Evolutionary conservation across 257 asterid species (phyloP).

Genomic region (Fraxinus excelsior): DNA sequence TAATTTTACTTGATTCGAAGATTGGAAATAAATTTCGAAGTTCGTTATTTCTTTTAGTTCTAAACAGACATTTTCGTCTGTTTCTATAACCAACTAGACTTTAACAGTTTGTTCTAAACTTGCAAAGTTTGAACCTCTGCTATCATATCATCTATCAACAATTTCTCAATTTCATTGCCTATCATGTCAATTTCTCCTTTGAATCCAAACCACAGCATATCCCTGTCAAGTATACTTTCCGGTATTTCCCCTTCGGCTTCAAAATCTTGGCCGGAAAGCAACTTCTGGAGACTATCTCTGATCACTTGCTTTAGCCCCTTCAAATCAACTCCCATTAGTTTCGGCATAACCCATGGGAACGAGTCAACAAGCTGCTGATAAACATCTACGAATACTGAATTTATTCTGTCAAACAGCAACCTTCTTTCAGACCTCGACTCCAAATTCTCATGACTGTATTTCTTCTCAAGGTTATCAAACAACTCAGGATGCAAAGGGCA

Average conservation of each 20-base stretch:
- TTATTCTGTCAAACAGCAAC: slow-evolving; percentile 66
- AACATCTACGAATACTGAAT: slow-evolving; percentile 49
- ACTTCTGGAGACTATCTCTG: slow-evolving; percentile 43
- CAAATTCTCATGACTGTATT: slow-evolving; percentile 31
- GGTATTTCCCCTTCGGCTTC: slow-evolving; percentile 26
- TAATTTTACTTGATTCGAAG: neutral
- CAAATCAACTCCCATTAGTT: slow-evolving; percentile 20
- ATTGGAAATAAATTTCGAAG: slow-evolving; percentile 13
- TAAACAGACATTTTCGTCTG: slow-evolving; percentile 27
- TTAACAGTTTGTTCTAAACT: slow-evolving; percentile 25
- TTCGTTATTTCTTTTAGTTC: slow-evolving; percentile 22
- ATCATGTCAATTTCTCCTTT: slow-evolving; percentile 47
- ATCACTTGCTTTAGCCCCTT: slow-evolving; percentile 40
- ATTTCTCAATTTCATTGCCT: slow-evolving; percentile 61
- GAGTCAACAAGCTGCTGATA: slow-evolving; percentile 39
- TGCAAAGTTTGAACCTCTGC: slow-evolving; percentile 42
- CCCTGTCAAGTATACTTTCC: slow-evolving; percentile 47
- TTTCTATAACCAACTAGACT: slow-evolving; percentile 33
- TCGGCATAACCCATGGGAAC: slow-evolving; percentile 64
- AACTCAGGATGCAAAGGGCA: slow-evolving; percentile 64
- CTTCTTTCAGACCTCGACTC: slow-evolving; percentile 57
- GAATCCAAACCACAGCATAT: slow-evolving; percentile 57
- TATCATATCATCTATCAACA: slow-evolving; percentile 70
- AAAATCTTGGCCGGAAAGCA: slow-evolving; percentile 35
- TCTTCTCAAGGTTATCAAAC: slow-evolving; percentile 69